Conservation (phyloP, 1,139 yeast species). For the Taiozyma sp. region DNA sequence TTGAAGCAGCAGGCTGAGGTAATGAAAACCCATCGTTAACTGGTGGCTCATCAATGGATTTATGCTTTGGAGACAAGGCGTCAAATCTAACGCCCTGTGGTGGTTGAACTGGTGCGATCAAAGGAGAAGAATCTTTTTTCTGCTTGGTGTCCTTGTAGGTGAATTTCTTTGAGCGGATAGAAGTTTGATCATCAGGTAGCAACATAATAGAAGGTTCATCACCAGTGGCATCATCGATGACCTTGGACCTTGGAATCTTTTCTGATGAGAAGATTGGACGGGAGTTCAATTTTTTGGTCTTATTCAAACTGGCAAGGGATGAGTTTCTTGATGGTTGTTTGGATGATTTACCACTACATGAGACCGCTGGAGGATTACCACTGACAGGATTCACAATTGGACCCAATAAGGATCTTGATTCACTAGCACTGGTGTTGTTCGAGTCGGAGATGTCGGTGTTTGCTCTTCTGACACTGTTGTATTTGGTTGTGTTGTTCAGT, state of each 20-base stretch:
- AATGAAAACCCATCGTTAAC: background rate
- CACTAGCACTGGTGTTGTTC: background rate
- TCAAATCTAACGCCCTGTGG: background rate
- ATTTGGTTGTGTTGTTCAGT: constrained; percentile 11
- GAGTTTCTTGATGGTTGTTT: constrained; percentile 1
- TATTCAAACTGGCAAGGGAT: constrained; percentile 11
- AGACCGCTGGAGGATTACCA: background rate
- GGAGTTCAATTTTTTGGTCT: constrained; percentile 30
- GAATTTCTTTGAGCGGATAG: constrained; percentile 3
- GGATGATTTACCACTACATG: background rate
- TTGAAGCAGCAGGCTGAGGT: background rate
- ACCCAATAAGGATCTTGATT: background rate
- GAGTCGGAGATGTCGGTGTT: constrained; percentile 3
- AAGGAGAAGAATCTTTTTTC: background rate
- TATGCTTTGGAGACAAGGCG: background rate
- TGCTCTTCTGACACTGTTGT: constrained; percentile 6
- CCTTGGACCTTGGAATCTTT: constrained; percentile 70
- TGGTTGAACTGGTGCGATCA: background rate
- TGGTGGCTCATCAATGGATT: background rate
- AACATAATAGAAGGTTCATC: constrained; percentile 55
- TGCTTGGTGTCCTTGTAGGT: background rate
- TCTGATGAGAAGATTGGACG: constrained; percentile 77
- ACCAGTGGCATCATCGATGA: constrained; percentile 65
- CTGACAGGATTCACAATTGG: background rate
- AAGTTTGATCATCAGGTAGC: constrained; percentile 30